phyloP scores from a whole-genome alignment of 179 eudicot genomes.

The Patellifolia procumbens region DNA sequence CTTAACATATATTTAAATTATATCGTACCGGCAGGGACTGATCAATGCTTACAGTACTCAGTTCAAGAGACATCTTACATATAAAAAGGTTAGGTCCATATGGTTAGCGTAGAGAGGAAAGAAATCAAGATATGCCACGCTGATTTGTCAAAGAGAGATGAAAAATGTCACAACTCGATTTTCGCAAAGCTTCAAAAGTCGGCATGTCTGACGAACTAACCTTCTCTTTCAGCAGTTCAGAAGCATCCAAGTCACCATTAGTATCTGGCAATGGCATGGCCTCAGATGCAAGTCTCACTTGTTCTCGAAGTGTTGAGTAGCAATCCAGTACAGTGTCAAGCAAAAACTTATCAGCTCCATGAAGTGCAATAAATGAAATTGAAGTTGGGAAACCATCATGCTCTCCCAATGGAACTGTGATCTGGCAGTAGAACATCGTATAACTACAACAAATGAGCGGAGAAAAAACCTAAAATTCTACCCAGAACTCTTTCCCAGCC shows the following conservation, averaged over 20 bases:
- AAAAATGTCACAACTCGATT: background rate
- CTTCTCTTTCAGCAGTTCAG: conserved; percentile 87
- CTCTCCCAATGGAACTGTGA: conserved; percentile 69
- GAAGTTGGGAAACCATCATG: conserved; percentile 64
- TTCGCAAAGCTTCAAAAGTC: background rate
- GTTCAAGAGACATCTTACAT: background rate
- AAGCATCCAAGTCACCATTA: conserved; percentile 66
- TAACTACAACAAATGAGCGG: conserved; percentile 7
- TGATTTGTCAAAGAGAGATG: background rate
- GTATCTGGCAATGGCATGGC: conserved; percentile 47
- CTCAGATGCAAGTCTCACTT: conserved; percentile 46
- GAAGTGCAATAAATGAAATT: conserved; percentile 73
- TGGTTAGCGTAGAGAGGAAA: conserved; percentile 3
- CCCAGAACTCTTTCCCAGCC: background rate
- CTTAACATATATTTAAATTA: no score
- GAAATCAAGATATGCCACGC: background rate
- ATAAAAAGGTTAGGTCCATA: background rate
- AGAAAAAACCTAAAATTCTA: background rate
- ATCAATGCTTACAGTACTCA: background rate
- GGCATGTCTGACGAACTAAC: conserved; percentile 29
- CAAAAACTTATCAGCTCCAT: conserved; percentile 80
- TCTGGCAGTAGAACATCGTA: conserved; percentile 39
- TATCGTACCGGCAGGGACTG: no score
- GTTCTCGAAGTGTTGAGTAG: conserved; percentile 65
- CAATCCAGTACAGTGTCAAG: conserved; percentile 87